phyloP scores from a whole-genome alignment of 176 grass and related monocot genomes.

The Poa pratensis region DNA sequence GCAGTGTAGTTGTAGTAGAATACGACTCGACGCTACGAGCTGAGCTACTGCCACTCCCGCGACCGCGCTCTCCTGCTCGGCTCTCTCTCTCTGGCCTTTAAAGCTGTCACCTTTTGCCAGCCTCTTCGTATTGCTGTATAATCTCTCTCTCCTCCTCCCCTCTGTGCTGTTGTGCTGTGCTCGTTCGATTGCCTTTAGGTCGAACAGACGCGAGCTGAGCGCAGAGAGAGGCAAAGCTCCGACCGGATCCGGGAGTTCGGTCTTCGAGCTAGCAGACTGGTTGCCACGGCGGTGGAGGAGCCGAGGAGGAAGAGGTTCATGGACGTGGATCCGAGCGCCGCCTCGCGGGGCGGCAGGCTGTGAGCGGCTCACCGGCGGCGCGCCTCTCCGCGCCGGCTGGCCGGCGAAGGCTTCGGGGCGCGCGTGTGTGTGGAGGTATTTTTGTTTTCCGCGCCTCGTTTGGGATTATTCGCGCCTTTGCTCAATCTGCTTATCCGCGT shows the following conservation, averaged over 20 bases:
- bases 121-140: slow-evolving; percentile 9
- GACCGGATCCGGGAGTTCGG: slow-evolving; percentile 26
- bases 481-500: slow-evolving; percentile 10
- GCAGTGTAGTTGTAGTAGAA: slow-evolving; percentile 7
- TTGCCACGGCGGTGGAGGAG: not conserved
- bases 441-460: not conserved
- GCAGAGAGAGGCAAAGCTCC: not conserved
- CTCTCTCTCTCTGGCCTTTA: slow-evolving; percentile 47
- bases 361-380: slow-evolving; percentile 34
- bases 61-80: slow-evolving; percentile 44
- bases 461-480: not conserved
- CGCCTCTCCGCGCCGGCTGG: slow-evolving; percentile 5
- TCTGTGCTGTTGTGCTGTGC: not conserved
- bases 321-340: slow-evolving; percentile 52
- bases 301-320: slow-evolving; percentile 30
- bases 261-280: not conserved
- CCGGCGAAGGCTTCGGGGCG: slow-evolving; percentile 38
- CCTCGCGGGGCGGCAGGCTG: slow-evolving; percentile 19
- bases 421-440: slow-evolving; percentile 14
- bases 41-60: slow-evolving; percentile 34
- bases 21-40: slow-evolving; percentile 36
- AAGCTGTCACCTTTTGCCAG: slow-evolving; percentile 73
- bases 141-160: slow-evolving; percentile 13
- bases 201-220: slow-evolving; percentile 6
- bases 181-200: not conserved